Evolutionary conservation across 2,329 filamentous ascomycete genomes (phyloP).

Genomic region (Lasiodiplodia citricola): DNA sequence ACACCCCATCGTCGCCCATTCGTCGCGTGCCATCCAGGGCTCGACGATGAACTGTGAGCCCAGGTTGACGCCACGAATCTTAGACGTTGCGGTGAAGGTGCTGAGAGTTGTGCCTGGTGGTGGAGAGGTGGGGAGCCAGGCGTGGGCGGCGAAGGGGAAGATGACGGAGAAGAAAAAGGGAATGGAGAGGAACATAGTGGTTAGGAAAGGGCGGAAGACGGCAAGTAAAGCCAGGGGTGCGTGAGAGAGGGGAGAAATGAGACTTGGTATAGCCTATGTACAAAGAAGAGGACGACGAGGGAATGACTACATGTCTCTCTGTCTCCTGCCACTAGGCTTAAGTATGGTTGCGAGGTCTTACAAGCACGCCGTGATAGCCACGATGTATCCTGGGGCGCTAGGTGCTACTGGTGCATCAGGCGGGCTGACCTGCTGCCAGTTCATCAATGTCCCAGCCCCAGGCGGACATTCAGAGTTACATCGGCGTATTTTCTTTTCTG

Average conservation of each 20-base stretch:
- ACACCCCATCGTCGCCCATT: conserved; percentile 58
- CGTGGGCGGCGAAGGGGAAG: neutral
- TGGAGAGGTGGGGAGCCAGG: conserved; percentile 20
- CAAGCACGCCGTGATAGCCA: neutral
- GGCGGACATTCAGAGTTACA: neutral
- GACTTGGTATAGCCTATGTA: neutral
- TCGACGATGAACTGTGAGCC: conserved; percentile 60
- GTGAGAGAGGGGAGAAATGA: neutral
- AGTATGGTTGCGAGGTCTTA: neutral
- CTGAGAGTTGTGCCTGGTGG: neutral
- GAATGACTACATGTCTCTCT: too few relatives aligned
- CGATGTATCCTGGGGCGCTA: neutral
- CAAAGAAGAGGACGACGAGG: neutral
- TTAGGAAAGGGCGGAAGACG: neutral
- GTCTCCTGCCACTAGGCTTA: neutral
- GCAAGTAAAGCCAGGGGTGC: too few relatives aligned
- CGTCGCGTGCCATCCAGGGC: conserved; percentile 57
- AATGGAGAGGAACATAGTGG: neutral
- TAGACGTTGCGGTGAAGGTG: conserved; percentile 32
- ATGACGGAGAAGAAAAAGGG: neutral
- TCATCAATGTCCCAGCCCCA: neutral
- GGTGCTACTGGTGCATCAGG: neutral
- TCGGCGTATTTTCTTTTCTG: neutral
- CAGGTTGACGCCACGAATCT: conserved; percentile 62
- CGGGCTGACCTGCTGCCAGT: neutral